Evolutionary conservation across 768 basidiomycete genomes (phyloP).

Genomic region (Rickenella mellea): DNA sequence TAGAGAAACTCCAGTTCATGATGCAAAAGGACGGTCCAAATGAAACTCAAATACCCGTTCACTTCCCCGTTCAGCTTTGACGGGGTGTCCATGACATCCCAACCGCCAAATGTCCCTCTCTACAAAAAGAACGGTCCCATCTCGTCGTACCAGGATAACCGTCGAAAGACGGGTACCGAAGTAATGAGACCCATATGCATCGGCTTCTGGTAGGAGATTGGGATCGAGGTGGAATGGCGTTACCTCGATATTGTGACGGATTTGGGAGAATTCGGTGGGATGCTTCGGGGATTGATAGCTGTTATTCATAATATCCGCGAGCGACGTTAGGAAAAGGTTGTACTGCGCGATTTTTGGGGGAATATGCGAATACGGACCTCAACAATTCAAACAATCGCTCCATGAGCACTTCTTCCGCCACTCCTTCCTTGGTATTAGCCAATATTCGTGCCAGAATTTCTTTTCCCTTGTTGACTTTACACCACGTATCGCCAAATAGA

Average conservation of each 20-base stretch:
- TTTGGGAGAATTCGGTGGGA: too few species aligned
- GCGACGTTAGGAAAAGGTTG: too few species aligned
- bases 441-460: too few species aligned
- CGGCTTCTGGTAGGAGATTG: background rate
- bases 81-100: conserved; percentile 26
- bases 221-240: conserved; percentile 32
- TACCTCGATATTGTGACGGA: conserved; percentile 57
- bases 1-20: too few species aligned
- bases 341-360: too few species aligned
- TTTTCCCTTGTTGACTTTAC: conserved; percentile 59
- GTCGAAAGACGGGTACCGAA: conserved; percentile 74
- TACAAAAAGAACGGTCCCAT: conserved; percentile 53
- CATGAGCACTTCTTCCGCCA: conserved; percentile 42
- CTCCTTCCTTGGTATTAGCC: too few species aligned
- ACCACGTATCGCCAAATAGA: conserved; percentile 54
- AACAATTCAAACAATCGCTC: conserved; percentile 57
- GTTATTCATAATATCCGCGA: too few species aligned
- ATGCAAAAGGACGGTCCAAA: too few species aligned
- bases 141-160: conserved; percentile 55
- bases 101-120: conserved; percentile 64
- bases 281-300: too few species aligned
- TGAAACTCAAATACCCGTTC: too few species aligned
- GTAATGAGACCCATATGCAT: conserved; percentile 8
- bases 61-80: too few species aligned
- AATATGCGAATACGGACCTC: too few species aligned